Conservation (phyloP, 257 asterid genomes). For the Ehretia macrophylla region DNA sequence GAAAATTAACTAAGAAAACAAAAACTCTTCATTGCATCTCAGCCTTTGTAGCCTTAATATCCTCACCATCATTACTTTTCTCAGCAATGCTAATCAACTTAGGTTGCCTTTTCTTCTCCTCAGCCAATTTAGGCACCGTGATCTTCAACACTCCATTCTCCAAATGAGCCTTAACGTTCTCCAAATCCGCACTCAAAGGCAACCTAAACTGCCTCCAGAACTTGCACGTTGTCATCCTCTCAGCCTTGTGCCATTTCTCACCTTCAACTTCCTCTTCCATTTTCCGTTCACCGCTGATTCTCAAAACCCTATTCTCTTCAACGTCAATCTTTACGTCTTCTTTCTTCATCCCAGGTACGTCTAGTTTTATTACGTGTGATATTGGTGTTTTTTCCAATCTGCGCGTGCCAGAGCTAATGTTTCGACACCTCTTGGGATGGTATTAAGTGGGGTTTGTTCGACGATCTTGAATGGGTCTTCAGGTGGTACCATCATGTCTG, state of each 20-base stretch:
- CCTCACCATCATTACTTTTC: slow-evolving; percentile 8
- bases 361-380: slow-evolving; percentile 56
- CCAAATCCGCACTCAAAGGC: slow-evolving; percentile 68
- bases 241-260: slow-evolving; percentile 82
- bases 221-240: slow-evolving; percentile 58
- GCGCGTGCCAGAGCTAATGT: slow-evolving; percentile 46
- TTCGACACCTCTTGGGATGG: slow-evolving; percentile 23
- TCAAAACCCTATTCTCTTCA: slow-evolving; percentile 56
- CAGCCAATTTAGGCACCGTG: slow-evolving; percentile 52
- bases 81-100: slow-evolving; percentile 41
- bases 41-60: slow-evolving; percentile 13
- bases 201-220: slow-evolving; percentile 81
- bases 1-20: too few species aligned
- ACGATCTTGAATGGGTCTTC: slow-evolving; percentile 40
- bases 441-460: slow-evolving; percentile 32
- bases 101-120: slow-evolving; percentile 42
- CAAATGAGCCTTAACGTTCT: slow-evolving; percentile 44
- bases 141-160: slow-evolving; percentile 78
- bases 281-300: slow-evolving; percentile 67
- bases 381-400: slow-evolving; percentile 64
- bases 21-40: too few species aligned
- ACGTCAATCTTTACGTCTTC: slow-evolving; percentile 64
- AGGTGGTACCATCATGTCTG: slow-evolving; percentile 19
- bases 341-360: slow-evolving; percentile 67
- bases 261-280: slow-evolving; percentile 53